phyloP scores from a whole-genome alignment of 176 grass and related monocot genomes.

The Oryza meyeriana region DNA sequence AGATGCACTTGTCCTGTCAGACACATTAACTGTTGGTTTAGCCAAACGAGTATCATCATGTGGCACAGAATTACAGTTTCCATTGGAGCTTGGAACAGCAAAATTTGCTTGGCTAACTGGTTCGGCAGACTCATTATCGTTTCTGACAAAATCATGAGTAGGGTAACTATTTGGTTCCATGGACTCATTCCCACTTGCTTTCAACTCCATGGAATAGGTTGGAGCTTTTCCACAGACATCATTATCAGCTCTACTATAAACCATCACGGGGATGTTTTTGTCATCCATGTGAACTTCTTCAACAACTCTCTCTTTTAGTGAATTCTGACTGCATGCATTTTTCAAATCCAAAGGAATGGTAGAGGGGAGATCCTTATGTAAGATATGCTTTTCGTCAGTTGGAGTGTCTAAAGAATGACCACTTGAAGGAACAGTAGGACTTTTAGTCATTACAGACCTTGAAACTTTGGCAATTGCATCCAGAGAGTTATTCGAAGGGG shows the following conservation, averaged over 20 bases:
- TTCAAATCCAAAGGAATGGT: slow-evolving; percentile 35
- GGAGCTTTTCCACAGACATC: slow-evolving; percentile 32
- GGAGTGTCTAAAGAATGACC: slow-evolving; percentile 31
- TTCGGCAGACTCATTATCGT: slow-evolving; percentile 32
- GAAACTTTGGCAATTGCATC: slow-evolving; percentile 30
- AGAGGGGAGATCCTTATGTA: slow-evolving; percentile 20
- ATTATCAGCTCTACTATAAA: slow-evolving; percentile 13
- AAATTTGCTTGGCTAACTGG: slow-evolving; percentile 30
- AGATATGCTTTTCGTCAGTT: slow-evolving; percentile 12
- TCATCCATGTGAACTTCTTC: slow-evolving; percentile 9
- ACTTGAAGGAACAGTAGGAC: slow-evolving; percentile 2
- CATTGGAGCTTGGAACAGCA: slow-evolving; percentile 14
- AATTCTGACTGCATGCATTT: slow-evolving; percentile 16
- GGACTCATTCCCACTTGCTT: slow-evolving; percentile 33
- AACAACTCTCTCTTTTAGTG: slow-evolving; percentile 2
- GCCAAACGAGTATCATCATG: slow-evolving; percentile 28
- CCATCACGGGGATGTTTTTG: not conserved
- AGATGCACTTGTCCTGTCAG: slow-evolving; percentile 39
- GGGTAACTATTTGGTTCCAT: slow-evolving; percentile 18
- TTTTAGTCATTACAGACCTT: slow-evolving; percentile 22
- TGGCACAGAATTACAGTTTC: slow-evolving; percentile 27
- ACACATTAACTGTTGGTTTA: slow-evolving; percentile 38
- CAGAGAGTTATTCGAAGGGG: slow-evolving; percentile 22
- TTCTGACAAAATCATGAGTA: slow-evolving; percentile 26
- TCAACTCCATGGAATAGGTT: slow-evolving; percentile 35